Percentiles rank a stretch among this genome's conserved stretches.
Evolutionary conservation across 2,329 filamentous ascomycete species (phyloP).

Genomic region (Alternaria viburni): DNA sequence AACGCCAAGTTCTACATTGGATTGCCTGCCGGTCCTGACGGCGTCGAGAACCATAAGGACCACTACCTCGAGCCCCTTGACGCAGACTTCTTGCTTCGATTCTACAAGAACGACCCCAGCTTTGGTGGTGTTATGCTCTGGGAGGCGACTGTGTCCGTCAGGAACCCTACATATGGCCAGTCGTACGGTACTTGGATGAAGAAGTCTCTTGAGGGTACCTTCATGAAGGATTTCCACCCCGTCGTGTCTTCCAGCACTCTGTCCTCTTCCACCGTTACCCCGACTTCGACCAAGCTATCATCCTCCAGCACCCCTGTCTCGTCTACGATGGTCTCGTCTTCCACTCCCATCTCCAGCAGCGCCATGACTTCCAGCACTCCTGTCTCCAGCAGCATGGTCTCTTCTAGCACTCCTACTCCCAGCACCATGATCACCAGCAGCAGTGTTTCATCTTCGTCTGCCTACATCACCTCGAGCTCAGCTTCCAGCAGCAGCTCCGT

Average conservation of each 20-base stretch:
- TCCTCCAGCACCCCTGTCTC: not conserved
- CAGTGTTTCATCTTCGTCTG: constrained; percentile 4
- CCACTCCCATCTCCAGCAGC: not conserved
- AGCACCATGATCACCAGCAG: constrained; percentile 2
- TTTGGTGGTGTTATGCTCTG: constrained; percentile 68
- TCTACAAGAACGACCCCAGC: constrained; percentile 34
- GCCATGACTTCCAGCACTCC: not conserved
- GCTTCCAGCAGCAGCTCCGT: not conserved
- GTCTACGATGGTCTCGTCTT: constrained; percentile 1
- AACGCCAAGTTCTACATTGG: constrained; percentile 62
- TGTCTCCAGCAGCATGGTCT: not conserved
- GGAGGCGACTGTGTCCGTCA: constrained; percentile 59
- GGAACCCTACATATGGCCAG: constrained; percentile 54
- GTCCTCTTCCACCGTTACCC: not conserved
- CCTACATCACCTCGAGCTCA: not conserved
- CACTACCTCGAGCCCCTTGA: constrained; percentile 58
- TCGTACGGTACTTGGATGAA: constrained; percentile 58
- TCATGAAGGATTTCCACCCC: constrained; percentile 24
- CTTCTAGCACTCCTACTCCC: not conserved
- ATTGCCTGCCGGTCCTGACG: constrained; percentile 45
- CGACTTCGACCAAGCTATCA: not conserved
- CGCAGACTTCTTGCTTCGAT: constrained; percentile 54
- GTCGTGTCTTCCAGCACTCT: constrained; percentile 16
- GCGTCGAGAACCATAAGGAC: constrained; percentile 25
- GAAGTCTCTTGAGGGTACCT: constrained; percentile 38